Evolutionary conservation across 768 basidiomycete species (phyloP).

Genomic region (Kwoniella sp.): DNA sequence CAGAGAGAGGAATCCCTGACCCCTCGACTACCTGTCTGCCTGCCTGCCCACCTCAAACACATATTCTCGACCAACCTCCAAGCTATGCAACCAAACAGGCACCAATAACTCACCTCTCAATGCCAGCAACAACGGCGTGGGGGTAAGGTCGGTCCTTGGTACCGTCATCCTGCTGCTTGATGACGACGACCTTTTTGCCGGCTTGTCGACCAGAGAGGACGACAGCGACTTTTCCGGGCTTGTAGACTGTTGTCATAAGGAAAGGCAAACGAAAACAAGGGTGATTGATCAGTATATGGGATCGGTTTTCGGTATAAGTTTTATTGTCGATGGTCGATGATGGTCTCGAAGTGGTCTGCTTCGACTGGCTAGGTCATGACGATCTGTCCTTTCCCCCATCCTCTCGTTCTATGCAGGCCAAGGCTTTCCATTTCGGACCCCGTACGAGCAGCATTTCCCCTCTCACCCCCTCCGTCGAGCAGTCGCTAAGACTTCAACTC

Average conservation of each 20-base stretch:
- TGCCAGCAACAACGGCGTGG: constrained; percentile 96
- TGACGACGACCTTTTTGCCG: constrained; percentile 98
- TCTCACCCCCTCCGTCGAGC: too few relatives aligned
- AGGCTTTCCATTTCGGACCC: too few relatives aligned
- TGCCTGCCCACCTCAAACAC: too few relatives aligned
- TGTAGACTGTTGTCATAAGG: constrained; percentile 59
- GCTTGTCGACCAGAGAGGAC: constrained; percentile 98
- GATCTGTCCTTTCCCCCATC: not conserved
- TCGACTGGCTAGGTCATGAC: not conserved
- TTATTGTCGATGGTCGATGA: not conserved
- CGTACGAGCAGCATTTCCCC: not conserved
- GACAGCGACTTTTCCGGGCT: constrained; percentile 65
- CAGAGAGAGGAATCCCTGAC: too few relatives aligned
- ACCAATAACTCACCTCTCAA: constrained; percentile 74
- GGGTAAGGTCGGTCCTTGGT: constrained; percentile 95
- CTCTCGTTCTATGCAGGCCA: too few relatives aligned
- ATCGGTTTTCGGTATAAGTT: not conserved
- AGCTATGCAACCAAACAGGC: too few relatives aligned
- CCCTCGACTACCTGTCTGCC: too few relatives aligned
- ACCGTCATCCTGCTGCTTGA: constrained; percentile 96
- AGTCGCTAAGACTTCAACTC: too few relatives aligned
- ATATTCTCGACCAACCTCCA: too few relatives aligned
- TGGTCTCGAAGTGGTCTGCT: not conserved
- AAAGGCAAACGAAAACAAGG: not conserved
- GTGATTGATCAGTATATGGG: not conserved